Evolutionary conservation across 768 basidiomycete genomes (phyloP).

Genomic region (Cytidiella melzeri): DNA sequence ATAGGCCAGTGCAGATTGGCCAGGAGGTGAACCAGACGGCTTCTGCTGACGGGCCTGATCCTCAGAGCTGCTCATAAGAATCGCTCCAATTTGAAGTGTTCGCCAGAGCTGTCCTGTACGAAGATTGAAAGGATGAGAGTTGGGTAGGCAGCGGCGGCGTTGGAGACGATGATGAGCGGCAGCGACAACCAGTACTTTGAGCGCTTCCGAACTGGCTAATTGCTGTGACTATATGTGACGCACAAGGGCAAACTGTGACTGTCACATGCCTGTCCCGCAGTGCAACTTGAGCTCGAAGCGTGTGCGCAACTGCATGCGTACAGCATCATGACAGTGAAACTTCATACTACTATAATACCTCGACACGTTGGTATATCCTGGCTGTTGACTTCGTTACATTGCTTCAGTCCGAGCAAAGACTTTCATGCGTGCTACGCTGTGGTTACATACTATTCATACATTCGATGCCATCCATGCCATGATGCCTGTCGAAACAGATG

Average conservation of each 20-base stretch:
- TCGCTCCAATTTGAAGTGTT: neutral
- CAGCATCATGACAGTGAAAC: too few species aligned
- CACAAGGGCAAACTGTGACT: neutral
- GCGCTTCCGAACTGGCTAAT: neutral
- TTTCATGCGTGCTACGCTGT: too few species aligned
- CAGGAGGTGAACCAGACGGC: constrained; percentile 17
- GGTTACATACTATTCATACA: too few species aligned
- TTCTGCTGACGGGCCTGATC: constrained; percentile 21
- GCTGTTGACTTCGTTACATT: too few species aligned
- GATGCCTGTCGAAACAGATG: too few species aligned
- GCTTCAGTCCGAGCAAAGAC: too few species aligned
- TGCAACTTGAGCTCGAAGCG: too few species aligned
- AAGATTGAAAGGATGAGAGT: neutral
- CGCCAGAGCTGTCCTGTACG: constrained; percentile 11
- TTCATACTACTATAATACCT: too few species aligned
- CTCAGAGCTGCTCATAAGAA: constrained; percentile 16
- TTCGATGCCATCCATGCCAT: too few species aligned
- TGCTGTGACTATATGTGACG: neutral
- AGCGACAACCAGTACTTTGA: constrained; percentile 5
- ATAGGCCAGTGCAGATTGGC: constrained; percentile 25
- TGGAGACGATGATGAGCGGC: constrained; percentile 11
- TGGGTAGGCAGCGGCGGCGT: constrained; percentile 3
- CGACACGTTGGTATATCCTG: too few species aligned
- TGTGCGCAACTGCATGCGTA: too few species aligned
- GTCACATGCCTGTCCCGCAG: too few species aligned